These are phyloP conservation scores for Saturnispora galanensis DNA, from an alignment of 805 yeast genomes.

Conservation along the genomic window DNA sequence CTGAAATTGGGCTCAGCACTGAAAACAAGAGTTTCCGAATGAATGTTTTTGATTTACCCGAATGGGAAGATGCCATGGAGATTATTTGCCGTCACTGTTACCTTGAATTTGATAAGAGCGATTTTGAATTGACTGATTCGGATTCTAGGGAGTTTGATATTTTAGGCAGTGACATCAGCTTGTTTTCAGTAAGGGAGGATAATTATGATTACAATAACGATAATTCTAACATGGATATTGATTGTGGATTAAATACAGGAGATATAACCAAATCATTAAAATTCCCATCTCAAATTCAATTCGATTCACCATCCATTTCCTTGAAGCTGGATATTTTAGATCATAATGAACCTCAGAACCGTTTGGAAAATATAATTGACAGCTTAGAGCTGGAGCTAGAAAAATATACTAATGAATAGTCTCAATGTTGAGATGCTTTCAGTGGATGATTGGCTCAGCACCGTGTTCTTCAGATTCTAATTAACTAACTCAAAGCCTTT, in stretches of 20 bases:
- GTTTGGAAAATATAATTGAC: background rate
- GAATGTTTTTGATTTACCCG: conserved; percentile 18
- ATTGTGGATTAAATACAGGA: no score
- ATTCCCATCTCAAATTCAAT: background rate
- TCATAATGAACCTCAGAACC: conserved; percentile 8
- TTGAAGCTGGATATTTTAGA: conserved; percentile 3
- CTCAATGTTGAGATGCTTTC: background rate
- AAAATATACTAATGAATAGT: background rate
- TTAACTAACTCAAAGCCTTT: no score
- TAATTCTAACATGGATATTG: background rate
- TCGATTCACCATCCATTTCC: conserved; percentile 2
- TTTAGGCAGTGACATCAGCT: background rate
- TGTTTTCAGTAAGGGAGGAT: background rate
- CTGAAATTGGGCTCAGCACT: conserved; percentile 21
- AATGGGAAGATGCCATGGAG: conserved; percentile 31
- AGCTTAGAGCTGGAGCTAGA: background rate
- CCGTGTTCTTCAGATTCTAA: no score
- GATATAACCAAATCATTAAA: background rate
- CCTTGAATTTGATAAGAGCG: conserved; percentile 28
- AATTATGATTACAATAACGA: background rate
- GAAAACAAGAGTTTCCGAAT: conserved; percentile 9
- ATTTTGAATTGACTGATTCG: conserved; percentile 17
- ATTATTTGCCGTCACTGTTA: conserved; percentile 24
- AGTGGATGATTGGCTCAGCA: no score
- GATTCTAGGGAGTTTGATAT: background rate